These are phyloP conservation scores for Pythium sukuiense DNA, from an alignment of 352 stramenopile genomes.

Conservation along the genomic window DNA sequence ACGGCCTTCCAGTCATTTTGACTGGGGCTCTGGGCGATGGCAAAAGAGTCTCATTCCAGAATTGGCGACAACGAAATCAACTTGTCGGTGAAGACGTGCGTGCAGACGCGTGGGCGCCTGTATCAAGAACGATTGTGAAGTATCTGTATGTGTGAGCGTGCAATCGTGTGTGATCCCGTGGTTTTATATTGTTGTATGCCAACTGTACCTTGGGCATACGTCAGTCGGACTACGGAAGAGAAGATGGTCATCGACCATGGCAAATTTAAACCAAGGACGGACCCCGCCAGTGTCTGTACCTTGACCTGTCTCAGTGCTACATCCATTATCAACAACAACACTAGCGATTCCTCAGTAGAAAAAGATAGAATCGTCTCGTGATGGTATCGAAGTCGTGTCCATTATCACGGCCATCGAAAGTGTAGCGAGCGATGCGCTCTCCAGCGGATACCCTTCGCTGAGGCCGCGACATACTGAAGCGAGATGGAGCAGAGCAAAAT, in stretches of 20 bases:
- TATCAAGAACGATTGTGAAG: background rate
- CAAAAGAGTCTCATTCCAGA: conserved; percentile 1
- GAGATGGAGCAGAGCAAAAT: too few relatives aligned
- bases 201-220: conserved; percentile 77
- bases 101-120: too few relatives aligned
- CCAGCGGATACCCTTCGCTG: too few relatives aligned
- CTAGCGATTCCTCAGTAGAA: background rate
- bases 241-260: conserved; percentile 59
- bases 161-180: conserved; percentile 27
- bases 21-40: background rate
- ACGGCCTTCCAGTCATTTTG: conserved; percentile 1
- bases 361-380: background rate
- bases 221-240: conserved; percentile 83
- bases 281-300: conserved; percentile 56
- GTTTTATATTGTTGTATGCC: conserved; percentile 73
- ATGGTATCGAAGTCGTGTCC: too few relatives aligned
- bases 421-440: too few relatives aligned
- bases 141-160: conserved; percentile 2
- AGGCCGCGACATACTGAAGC: too few relatives aligned
- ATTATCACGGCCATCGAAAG: too few relatives aligned
- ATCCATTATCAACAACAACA: conserved; percentile 25
- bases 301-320: conserved; percentile 90
- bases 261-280: conserved; percentile 85
- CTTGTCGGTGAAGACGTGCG: too few relatives aligned
- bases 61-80: background rate